Percentiles rank a stretch among this genome's conserved stretches.
Evolutionary conservation across 169 alveolate genomes (phyloP).

Genomic region (Plasmodium falciparum): DNA sequence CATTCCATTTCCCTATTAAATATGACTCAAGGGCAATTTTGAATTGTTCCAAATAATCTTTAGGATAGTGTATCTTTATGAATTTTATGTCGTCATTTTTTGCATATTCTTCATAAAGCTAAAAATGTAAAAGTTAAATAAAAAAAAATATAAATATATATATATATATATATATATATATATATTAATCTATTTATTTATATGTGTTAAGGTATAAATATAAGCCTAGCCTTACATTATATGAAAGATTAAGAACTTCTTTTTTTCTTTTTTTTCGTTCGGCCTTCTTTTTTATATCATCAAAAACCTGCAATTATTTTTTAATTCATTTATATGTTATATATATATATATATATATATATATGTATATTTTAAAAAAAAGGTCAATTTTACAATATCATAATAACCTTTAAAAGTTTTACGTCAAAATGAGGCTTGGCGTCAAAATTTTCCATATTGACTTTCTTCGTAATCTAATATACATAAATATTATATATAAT

Average conservation of each 20-base stretch:
- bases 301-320: constrained; percentile 14
- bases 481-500: neutral
- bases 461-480: constrained; percentile 63
- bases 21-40: constrained; percentile 85
- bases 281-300: constrained; percentile 59
- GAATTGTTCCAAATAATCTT: constrained; percentile 85
- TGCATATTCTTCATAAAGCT: constrained; percentile 44
- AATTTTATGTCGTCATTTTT: constrained; percentile 78
- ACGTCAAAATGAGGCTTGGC: constrained; percentile 37
- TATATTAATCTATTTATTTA: too few species aligned
- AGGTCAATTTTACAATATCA: neutral
- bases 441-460: constrained; percentile 52
- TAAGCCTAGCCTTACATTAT: constrained; percentile 13
- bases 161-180: neutral
- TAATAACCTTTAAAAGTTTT: constrained; percentile 78
- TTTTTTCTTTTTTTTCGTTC: constrained; percentile 42
- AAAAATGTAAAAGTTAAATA: constrained; percentile 3
- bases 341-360: too few species aligned
- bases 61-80: constrained; percentile 83
- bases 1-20: constrained; percentile 89
- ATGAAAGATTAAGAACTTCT: constrained; percentile 40
- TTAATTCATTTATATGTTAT: too few species aligned
- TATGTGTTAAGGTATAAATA: too few species aligned
- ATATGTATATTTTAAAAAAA: neutral
- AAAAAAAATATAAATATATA: too few species aligned